Percentiles rank a stretch among this genome's conserved stretches.
Evolutionary conservation across 208 protist species (phyloP).

Genomic region (Endotrypanum monterogeii): DNA sequence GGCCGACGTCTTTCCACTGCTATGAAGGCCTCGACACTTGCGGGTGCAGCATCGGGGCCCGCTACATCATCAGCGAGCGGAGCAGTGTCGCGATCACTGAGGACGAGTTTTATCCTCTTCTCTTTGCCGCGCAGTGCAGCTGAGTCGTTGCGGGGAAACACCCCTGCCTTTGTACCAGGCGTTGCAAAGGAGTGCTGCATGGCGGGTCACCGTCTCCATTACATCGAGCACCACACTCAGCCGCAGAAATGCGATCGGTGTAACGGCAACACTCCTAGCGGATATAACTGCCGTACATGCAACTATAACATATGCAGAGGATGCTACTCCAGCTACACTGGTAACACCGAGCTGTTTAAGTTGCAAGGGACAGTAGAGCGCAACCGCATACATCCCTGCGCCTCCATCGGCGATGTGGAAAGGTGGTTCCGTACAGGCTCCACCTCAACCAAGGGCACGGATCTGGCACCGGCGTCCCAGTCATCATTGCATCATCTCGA

Average conservation of each 20-base stretch:
- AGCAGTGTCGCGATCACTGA: not conserved
- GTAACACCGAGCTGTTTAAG: slow-evolving; percentile 34
- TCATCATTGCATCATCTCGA: slow-evolving; percentile 59
- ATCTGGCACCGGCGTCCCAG: slow-evolving; percentile 61
- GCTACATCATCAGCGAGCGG: not conserved
- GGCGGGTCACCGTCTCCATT: slow-evolving; percentile 48
- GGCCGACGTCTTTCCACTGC: slow-evolving; percentile 21
- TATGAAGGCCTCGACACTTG: slow-evolving; percentile 13
- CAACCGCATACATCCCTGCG: slow-evolving; percentile 70
- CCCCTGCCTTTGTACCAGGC: slow-evolving; percentile 2
- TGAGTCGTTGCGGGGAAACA: not conserved
- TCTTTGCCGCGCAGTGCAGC: not conserved
- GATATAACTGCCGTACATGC: slow-evolving; percentile 57
- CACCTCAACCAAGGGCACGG: slow-evolving; percentile 69
- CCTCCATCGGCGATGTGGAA: slow-evolving; percentile 80
- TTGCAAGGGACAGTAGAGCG: slow-evolving; percentile 21
- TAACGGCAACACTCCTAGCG: slow-evolving; percentile 22
- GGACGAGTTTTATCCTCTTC: not conserved
- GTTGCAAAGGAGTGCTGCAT: slow-evolving; percentile 57
- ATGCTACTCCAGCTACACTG: slow-evolving; percentile 51
- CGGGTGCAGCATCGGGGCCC: not conserved
- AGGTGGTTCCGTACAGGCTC: slow-evolving; percentile 81
- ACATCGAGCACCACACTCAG: slow-evolving; percentile 18
- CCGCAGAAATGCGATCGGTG: slow-evolving; percentile 45
- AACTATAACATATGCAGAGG: slow-evolving; percentile 58